phyloP scores from a whole-genome alignment of 306 rosid genomes.

The Elaeagnus macrophylla region DNA sequence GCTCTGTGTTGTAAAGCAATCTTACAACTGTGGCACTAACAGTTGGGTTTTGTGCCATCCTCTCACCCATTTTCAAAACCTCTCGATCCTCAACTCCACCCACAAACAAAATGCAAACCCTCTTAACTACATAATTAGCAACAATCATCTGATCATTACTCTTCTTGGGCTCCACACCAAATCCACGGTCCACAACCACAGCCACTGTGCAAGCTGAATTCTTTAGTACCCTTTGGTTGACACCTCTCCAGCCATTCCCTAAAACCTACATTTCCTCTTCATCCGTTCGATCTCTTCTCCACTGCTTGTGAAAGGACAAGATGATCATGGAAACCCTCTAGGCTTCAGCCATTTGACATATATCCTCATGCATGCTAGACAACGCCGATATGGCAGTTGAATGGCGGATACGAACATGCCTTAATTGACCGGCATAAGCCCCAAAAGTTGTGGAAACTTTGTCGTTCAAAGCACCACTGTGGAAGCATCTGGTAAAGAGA shows the following conservation, averaged over 20 bases:
- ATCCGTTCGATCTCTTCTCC: constrained; percentile 23
- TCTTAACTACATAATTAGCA: constrained; percentile 4
- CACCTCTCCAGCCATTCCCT: constrained; percentile 62
- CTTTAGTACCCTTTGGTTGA: constrained; percentile 61
- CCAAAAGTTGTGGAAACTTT: constrained; percentile 46
- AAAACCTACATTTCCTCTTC: constrained; percentile 29
- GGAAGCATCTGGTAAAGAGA: constrained; percentile 46
- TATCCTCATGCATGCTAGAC: constrained; percentile 63
- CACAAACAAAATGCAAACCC: constrained; percentile 44
- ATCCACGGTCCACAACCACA: constrained; percentile 67
- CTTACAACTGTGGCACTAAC: constrained; percentile 34
- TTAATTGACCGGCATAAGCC: constrained; percentile 37
- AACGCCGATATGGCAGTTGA: constrained; percentile 58
- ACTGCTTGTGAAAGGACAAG: constrained; percentile 58
- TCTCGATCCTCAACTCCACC: constrained; percentile 88
- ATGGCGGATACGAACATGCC: constrained; percentile 48
- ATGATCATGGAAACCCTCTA: constrained; percentile 58
- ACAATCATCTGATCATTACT: not conserved
- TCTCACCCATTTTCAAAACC: constrained; percentile 49
- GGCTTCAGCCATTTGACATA: constrained; percentile 71
- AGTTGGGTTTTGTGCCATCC: constrained; percentile 60
- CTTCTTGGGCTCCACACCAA: constrained; percentile 21
- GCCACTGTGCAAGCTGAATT: constrained; percentile 67
- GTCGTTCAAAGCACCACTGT: constrained; percentile 33
- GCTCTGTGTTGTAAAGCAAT: constrained; percentile 27